Base-by-base conservation (phyloP, 352 stramenopile species). In the Globisporangium nunn region DNA sequence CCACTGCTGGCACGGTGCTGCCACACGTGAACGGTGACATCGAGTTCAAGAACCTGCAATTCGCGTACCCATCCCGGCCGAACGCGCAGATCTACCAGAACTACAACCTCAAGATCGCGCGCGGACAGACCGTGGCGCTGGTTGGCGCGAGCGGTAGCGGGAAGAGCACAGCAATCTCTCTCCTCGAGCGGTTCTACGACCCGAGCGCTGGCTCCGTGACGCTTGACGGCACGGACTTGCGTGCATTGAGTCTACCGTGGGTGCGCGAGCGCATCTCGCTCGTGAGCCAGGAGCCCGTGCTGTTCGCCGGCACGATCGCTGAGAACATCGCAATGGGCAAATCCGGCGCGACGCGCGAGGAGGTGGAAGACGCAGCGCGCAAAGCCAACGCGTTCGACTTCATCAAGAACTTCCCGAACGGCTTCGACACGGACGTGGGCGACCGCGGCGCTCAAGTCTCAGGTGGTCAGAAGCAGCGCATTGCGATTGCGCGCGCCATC, bases 361-460 rank as follows among this genome's bases (percentile, higher is more conserved):
- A 50, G 11, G 52, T 64, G 18, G 48, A 84, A 12, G 67, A 66
- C 0, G 63, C 65, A 0, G 71, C 82, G 48, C 74, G 79, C 49
- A 65, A 67, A 17, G 58, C 63, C 28, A 55, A 85, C 1, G 40
- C 52, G 18, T 47, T 63, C n/a, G 58, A 74, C 46, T 47, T 73
- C 39, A 96, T 98, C 60, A 68, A 64, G 18, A 64, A 69, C 2
- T 96, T 98, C 56, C 89, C 93, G 2, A 58, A 90, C 6, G 70
- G 71, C 11, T 91, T 95, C 53, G 72, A 96, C 56, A 98, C 92
- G 14, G 56, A 91, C 63, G 78, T 98, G 43, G 94, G 63, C 41
- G 87, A 49, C 44, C 44, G n/a, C 44, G 84, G 61, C 97, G 71
- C 48, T 58, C 41, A 11, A 4, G 44, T 49, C 6, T 49, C 44